These are phyloP conservation scores for Aspergillus uvarum DNA, from an alignment of 2,329 filamentous ascomycete species.

Conservation along the genomic window DNA sequence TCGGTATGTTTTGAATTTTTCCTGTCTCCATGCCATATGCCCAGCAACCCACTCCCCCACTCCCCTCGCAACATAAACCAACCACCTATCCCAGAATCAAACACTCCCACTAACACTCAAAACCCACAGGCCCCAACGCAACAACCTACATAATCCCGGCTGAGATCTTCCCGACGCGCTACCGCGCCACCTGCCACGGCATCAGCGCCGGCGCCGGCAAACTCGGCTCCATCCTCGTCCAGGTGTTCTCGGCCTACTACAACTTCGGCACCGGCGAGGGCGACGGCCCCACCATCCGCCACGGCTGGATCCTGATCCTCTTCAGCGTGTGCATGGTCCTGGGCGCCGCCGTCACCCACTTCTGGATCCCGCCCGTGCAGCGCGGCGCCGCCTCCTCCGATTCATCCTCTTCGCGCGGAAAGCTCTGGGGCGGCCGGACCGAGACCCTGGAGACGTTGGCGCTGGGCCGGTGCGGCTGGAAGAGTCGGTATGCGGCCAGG, in stretches of 20 bases:
- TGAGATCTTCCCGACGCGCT: slow-evolving; percentile 57
- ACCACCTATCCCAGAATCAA: neutral
- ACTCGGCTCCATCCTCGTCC: slow-evolving; percentile 50
- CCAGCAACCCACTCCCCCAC: too few relatives aligned
- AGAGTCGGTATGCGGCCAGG: slow-evolving; percentile 35
- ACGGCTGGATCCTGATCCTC: slow-evolving; percentile 43
- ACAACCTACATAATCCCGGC: slow-evolving; percentile 53
- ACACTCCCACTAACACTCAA: slow-evolving; percentile 1
- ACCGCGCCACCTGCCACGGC: slow-evolving; percentile 55
- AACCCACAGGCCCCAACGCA: slow-evolving; percentile 35
- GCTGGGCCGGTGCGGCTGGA: slow-evolving; percentile 37
- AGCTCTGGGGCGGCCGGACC: slow-evolving; percentile 36
- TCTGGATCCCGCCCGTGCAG: slow-evolving; percentile 43
- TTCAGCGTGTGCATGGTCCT: slow-evolving; percentile 46
- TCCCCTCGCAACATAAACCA: neutral
- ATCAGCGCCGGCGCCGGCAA: slow-evolving; percentile 56
- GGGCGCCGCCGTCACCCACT: slow-evolving; percentile 42
- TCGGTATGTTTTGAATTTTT: slow-evolving; percentile 34
- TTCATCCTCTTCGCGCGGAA: slow-evolving; percentile 17
- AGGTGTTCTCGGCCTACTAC: slow-evolving; percentile 43
- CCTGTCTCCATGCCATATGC: neutral
- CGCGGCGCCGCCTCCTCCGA: slow-evolving; percentile 11
- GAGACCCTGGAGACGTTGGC: slow-evolving; percentile 43
- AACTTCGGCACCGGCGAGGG: slow-evolving; percentile 38
- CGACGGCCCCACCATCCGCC: slow-evolving; percentile 33